phyloP scores from a whole-genome alignment of 2,329 filamentous ascomycete genomes.

The Fonsecaea multimorphosa region DNA sequence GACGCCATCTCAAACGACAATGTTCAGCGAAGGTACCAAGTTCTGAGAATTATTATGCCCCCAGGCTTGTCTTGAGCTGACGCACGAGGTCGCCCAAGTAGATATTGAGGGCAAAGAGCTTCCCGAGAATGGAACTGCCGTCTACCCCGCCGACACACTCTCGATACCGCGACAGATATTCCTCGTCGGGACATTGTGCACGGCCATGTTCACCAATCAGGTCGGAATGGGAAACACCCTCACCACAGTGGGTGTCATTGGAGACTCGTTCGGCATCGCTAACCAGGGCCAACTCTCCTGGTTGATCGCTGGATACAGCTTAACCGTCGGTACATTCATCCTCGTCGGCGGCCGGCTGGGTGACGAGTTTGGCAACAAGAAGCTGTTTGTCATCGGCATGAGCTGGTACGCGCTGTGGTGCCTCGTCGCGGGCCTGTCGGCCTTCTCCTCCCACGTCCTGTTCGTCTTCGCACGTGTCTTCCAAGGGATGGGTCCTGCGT shows the following conservation, averaged over 20 bases:
- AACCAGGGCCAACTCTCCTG: slow-evolving; percentile 58
- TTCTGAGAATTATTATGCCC: background rate
- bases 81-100: too few relatives aligned
- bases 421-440: slow-evolving; percentile 46
- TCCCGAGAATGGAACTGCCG: background rate
- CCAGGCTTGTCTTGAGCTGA: background rate
- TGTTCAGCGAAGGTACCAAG: background rate
- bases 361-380: slow-evolving; percentile 48
- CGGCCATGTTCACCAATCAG: slow-evolving; percentile 54
- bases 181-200: slow-evolving; percentile 46
- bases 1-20: background rate
- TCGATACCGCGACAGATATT: slow-evolving; percentile 39
- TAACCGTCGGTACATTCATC: slow-evolving; percentile 53
- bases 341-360: slow-evolving; percentile 48
- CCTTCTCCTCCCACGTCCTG: slow-evolving; percentile 52
- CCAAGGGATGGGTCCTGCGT: slow-evolving; percentile 64
- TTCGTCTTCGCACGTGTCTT: slow-evolving; percentile 61
- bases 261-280: slow-evolving; percentile 54
- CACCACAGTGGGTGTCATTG: slow-evolving; percentile 58
- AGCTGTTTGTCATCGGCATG: slow-evolving; percentile 46
- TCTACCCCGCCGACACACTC: slow-evolving; percentile 7
- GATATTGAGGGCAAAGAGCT: background rate
- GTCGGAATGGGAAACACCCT: slow-evolving; percentile 56
- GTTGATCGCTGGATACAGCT: slow-evolving; percentile 63
- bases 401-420: slow-evolving; percentile 48